phyloP scores from a whole-genome alignment of 768 basidiomycete species.

The Udeniomyces megalosporus region DNA sequence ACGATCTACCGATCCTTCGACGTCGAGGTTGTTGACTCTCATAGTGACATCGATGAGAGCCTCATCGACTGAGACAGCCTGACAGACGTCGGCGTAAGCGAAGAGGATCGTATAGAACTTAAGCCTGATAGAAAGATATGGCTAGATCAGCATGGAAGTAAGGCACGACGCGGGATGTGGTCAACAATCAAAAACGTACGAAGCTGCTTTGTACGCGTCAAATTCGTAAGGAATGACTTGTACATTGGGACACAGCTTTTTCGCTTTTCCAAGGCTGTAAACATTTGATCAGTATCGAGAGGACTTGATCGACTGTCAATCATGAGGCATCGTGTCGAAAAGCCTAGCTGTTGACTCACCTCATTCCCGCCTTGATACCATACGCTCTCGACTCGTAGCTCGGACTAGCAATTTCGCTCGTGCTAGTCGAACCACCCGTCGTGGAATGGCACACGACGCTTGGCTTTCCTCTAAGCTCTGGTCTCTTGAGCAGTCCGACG shows the following conservation, averaged over 20 bases:
- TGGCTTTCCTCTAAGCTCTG: slow-evolving; percentile 70
- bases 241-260: slow-evolving; percentile 54
- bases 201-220: slow-evolving; percentile 41
- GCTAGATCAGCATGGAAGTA: too few relatives aligned
- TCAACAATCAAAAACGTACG: neutral
- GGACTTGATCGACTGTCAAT: too few relatives aligned
- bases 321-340: neutral
- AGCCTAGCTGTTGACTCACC: slow-evolving; percentile 38
- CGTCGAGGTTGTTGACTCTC: neutral
- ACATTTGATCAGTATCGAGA: too few relatives aligned
- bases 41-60: slow-evolving; percentile 73
- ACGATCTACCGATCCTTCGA: slow-evolving; percentile 35
- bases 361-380: slow-evolving; percentile 91
- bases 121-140: slow-evolving; percentile 43
- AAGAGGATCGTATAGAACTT: slow-evolving; percentile 87
- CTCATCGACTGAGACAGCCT: slow-evolving; percentile 94
- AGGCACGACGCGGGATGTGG: too few relatives aligned
- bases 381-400: slow-evolving; percentile 83
- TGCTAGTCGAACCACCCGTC: slow-evolving; percentile 57
- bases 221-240: slow-evolving; percentile 87
- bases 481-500: slow-evolving; percentile 63
- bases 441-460: slow-evolving; percentile 86
- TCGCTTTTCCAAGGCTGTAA: slow-evolving; percentile 69
- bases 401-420: slow-evolving; percentile 85
- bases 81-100: slow-evolving; percentile 59